Evolutionary conservation across 2,329 filamentous ascomycete genomes (phyloP).

Genomic region (Colletotrichum neosansevieriae): DNA sequence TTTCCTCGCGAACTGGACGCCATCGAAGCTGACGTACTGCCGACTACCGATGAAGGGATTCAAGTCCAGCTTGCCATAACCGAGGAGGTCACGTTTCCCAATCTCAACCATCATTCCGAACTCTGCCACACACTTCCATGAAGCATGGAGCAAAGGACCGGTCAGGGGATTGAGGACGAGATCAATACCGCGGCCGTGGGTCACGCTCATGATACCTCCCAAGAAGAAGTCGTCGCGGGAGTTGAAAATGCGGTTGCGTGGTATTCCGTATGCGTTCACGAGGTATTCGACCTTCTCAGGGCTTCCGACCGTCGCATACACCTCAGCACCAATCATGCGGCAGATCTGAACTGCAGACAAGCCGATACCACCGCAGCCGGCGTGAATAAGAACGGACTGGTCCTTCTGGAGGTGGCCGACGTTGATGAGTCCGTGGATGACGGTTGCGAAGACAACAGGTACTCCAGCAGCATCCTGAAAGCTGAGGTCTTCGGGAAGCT

Average conservation of each 20-base stretch:
- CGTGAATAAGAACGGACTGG: conserved; percentile 42
- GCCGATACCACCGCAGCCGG: conserved; percentile 10
- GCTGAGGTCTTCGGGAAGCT: conserved; percentile 46
- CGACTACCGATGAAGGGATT: too few species aligned
- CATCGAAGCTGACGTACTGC: too few species aligned
- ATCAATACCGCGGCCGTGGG: conserved; percentile 47
- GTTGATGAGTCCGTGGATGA: conserved; percentile 42
- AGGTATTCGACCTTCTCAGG: conserved; percentile 47
- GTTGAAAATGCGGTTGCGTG: conserved; percentile 45
- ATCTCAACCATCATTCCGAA: conserved; percentile 53
- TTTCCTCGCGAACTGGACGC: too few species aligned
- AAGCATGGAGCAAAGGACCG: conserved; percentile 47
- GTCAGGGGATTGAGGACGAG: conserved; percentile 49
- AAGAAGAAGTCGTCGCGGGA: conserved; percentile 44
- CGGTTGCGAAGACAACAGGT: conserved; percentile 48
- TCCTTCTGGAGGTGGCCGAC: conserved; percentile 42
- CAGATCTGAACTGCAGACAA: conserved; percentile 3
- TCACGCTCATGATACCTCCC: conserved; percentile 43
- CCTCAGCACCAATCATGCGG: not conserved
- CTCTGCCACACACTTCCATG: conserved; percentile 51
- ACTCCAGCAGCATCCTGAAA: conserved; percentile 48
- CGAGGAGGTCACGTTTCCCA: conserved; percentile 49
- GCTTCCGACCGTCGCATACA: conserved; percentile 45
- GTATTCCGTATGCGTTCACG: conserved; percentile 36
- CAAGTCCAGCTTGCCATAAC: conserved; percentile 16